phyloP scores from a whole-genome alignment of 352 stramenopile species.

The Phytophthora sansomeana region DNA sequence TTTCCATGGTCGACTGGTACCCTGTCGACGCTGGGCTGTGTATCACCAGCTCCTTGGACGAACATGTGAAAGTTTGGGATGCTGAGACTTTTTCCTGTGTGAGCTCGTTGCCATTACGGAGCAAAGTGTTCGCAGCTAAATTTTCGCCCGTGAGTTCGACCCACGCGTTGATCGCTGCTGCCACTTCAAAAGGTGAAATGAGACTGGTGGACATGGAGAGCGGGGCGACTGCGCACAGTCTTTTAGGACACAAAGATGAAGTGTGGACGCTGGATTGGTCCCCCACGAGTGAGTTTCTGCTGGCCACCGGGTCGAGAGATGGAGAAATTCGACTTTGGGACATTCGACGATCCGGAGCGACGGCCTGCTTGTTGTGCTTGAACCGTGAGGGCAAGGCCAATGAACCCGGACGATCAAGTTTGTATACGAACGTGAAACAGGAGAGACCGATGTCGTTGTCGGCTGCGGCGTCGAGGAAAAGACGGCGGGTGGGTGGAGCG shows the following conservation, averaged over 20 bases:
- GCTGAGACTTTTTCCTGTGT: slow-evolving; percentile 75
- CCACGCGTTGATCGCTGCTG: slow-evolving; percentile 77
- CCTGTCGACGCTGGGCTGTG: slow-evolving; percentile 85
- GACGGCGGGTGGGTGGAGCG: slow-evolving; percentile 30
- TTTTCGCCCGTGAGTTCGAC: slow-evolving; percentile 70
- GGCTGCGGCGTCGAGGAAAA: slow-evolving; percentile 42
- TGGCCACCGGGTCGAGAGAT: slow-evolving; percentile 64
- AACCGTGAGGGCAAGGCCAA: slow-evolving; percentile 71
- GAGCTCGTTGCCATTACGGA: slow-evolving; percentile 60
- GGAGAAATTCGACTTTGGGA: slow-evolving; percentile 88
- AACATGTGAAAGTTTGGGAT: slow-evolving; percentile 81
- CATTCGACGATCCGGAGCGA: slow-evolving; percentile 83
- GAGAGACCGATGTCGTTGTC: slow-evolving; percentile 45
- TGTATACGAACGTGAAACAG: slow-evolving; percentile 60
- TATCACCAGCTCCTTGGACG: slow-evolving; percentile 77
- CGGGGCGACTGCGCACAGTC: slow-evolving; percentile 63
- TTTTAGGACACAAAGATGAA: slow-evolving; percentile 83
- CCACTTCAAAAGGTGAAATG: slow-evolving; percentile 63
- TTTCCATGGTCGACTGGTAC: slow-evolving; percentile 90
- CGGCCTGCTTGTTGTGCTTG: slow-evolving; percentile 83
- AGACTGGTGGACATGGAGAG: slow-evolving; percentile 82
- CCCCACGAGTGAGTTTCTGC: slow-evolving; percentile 68
- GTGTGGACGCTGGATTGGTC: slow-evolving; percentile 86
- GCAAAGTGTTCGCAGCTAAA: slow-evolving; percentile 68
- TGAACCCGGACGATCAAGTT: slow-evolving; percentile 55